Evolutionary conservation across 2,329 filamentous ascomycete species (phyloP).

Genomic region (Ceratocystis huliohia): DNA sequence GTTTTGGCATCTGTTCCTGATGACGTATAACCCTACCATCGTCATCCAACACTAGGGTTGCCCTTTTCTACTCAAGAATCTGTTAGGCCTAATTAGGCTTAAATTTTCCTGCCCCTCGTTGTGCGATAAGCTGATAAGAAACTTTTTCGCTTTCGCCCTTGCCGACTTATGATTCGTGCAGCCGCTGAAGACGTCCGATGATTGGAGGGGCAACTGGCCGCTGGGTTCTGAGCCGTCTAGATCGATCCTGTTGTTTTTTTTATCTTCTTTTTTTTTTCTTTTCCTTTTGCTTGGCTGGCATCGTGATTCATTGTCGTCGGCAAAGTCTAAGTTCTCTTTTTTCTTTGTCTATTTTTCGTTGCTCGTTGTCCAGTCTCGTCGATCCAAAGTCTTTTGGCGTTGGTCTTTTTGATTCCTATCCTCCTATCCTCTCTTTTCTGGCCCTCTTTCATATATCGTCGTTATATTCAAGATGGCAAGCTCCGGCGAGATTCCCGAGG

Average conservation of each 20-base stretch:
- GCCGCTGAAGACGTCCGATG: not conserved
- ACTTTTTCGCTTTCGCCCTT: constrained; percentile 15
- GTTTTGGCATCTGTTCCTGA: not conserved
- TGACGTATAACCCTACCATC: not conserved
- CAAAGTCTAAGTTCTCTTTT: not conserved
- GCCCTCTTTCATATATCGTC: not conserved
- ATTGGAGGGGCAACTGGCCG: constrained; percentile 4
- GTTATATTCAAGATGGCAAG: constrained; percentile 13
- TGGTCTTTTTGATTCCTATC: constrained; percentile 2
- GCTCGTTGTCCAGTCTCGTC: not conserved
- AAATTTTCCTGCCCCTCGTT: constrained; percentile 16
- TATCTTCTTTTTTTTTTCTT: constrained; percentile 9
- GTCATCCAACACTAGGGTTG: not conserved
- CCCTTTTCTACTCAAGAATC: not conserved
- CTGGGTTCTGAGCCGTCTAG: not conserved
- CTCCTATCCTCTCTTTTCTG: not conserved
- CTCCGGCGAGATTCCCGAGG: constrained; percentile 16
- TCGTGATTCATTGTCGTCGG: constrained; percentile 13
- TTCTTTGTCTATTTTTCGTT: not conserved
- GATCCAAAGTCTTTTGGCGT: not conserved
- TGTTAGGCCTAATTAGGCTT: not conserved
- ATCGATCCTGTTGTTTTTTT: not conserved
- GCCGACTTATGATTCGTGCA: constrained; percentile 2
- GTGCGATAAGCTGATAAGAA: constrained; percentile 19
- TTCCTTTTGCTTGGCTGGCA: constrained; percentile 12